Evolutionary conservation across 2,329 filamentous ascomycete genomes (phyloP), one percentile per base, ranked within the genome.

Genomic region (Epichloe festucae): DNA sequence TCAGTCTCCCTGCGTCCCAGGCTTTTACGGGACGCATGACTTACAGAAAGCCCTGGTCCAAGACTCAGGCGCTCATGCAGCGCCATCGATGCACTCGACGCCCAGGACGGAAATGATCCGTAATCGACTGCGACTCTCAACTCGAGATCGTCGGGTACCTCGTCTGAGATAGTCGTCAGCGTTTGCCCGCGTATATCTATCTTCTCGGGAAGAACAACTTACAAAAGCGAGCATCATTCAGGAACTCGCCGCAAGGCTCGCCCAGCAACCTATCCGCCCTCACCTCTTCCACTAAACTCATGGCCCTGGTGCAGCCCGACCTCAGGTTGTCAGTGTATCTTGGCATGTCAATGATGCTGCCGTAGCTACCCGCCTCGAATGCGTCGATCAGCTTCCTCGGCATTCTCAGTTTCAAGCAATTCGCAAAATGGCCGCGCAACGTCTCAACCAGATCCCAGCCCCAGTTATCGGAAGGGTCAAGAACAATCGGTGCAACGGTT

Each of bases 211-310:
- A 2, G 40, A 38, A 15, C 14, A 10, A 66, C 75, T 54, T 63
- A 79, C 77, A 59, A 40, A 74, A 68, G n/a, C 78, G 64, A 1
- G 66, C 57, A 42, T 75, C 68, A 3, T 71, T 67, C 1, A 72
- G 65, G 1, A 76, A 61, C 2, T 71, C 66, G 0, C 70, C 68
- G 2, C 66, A 59, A 31, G 67, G 67, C 2, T 68, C 66, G 0
- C 70, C 70, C 4, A 73, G 64, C 3, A 72, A 61, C 27, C 77
- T 66, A 10, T 68, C 64, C 0, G 72, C 72, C 36, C 75, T 70
- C 3, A 70, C 64, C 52, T 75, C 72, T 57, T 82, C 78, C 0
- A 78, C 65, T 1, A 76, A 59, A 10, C 75, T 70, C 70, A 79
- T 74, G 8, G 69, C 70, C 8, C 76, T 61, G 0, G 76, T 79